Evolutionary conservation across 768 basidiomycete genomes (phyloP).

Genomic region (Agrocybe praecox): DNA sequence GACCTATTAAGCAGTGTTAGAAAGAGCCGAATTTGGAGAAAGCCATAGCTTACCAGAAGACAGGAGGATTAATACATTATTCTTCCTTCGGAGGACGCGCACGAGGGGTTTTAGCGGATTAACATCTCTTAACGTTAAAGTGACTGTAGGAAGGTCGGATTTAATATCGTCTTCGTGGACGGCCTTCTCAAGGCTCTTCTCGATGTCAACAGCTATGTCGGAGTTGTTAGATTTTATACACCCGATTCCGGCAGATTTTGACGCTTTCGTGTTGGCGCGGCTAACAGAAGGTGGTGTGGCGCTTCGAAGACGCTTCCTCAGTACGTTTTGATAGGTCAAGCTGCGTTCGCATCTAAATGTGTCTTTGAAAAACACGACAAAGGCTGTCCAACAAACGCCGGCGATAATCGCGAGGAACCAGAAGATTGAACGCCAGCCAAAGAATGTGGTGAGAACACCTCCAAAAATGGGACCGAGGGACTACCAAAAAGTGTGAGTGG

Average conservation of each 20-base stretch:
- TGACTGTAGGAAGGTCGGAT: constrained; percentile 31
- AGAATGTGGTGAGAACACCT: constrained; percentile 63
- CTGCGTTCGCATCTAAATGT: constrained; percentile 86
- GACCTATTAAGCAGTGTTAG: constrained; percentile 39
- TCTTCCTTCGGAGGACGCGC: constrained; percentile 56
- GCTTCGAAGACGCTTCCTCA: constrained; percentile 43
- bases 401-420: constrained; percentile 78
- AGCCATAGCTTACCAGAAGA: constrained; percentile 54
- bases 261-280: not conserved
- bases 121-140: constrained; percentile 67
- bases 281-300: not conserved
- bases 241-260: not conserved
- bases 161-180: constrained; percentile 13
- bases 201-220: constrained; percentile 9
- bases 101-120: constrained; percentile 71
- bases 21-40: not conserved
- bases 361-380: constrained; percentile 74
- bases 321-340: constrained; percentile 70
- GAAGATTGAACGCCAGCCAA: constrained; percentile 81
- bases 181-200: constrained; percentile 28
- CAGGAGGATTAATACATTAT: constrained; percentile 68
- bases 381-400: constrained; percentile 53
- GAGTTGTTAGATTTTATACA: constrained; percentile 9
- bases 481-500: constrained; percentile 18
- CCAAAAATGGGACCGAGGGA: constrained; percentile 74